A percentile compares a stretch with the other conserved stretches of the same genome.
phyloP scores from a whole-genome alignment of 2,329 filamentous ascomycete genomes.

The Verticillium zaregamsianum region DNA sequence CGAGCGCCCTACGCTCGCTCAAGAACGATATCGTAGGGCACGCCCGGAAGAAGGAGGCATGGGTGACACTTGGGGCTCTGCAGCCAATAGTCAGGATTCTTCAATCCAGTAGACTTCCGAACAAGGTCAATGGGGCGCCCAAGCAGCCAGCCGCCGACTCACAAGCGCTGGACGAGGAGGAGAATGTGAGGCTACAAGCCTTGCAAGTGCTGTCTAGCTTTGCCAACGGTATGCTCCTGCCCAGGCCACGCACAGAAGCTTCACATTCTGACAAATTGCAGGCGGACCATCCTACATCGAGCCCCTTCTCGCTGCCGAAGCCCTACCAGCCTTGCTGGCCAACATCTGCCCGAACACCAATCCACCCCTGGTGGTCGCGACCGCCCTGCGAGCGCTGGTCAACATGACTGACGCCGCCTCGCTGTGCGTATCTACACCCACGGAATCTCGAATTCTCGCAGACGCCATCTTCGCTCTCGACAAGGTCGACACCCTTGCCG shows the following conservation, averaged over 20 bases:
- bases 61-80: slow-evolving; percentile 67
- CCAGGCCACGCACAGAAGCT: neutral
- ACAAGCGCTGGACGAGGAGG: slow-evolving; percentile 51
- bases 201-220: slow-evolving; percentile 81
- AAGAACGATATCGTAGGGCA: slow-evolving; percentile 93
- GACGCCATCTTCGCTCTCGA: slow-evolving; percentile 56
- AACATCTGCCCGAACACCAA: slow-evolving; percentile 63
- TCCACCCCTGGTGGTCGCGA: slow-evolving; percentile 62
- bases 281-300: slow-evolving; percentile 76
- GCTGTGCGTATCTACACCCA: slow-evolving; percentile 44
- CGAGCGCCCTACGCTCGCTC: slow-evolving; percentile 62
- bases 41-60: slow-evolving; percentile 77
- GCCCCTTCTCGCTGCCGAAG: slow-evolving; percentile 65
- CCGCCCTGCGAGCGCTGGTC: slow-evolving; percentile 70
- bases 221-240: slow-evolving; percentile 62
- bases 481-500: neutral
- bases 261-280: slow-evolving; percentile 27
- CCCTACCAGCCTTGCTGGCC: slow-evolving; percentile 66
- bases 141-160: slow-evolving; percentile 21
- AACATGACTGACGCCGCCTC: slow-evolving; percentile 65
- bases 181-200: slow-evolving; percentile 70
- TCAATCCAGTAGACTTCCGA: slow-evolving; percentile 25
- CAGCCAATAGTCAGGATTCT: slow-evolving; percentile 50
- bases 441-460: slow-evolving; percentile 49
- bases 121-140: slow-evolving; percentile 31